Evolutionary conservation across 2,329 filamentous ascomycete species (phyloP), one percentile per base, ranked within the genome.

Genomic region (Sarocladiaceae sp.): DNA sequence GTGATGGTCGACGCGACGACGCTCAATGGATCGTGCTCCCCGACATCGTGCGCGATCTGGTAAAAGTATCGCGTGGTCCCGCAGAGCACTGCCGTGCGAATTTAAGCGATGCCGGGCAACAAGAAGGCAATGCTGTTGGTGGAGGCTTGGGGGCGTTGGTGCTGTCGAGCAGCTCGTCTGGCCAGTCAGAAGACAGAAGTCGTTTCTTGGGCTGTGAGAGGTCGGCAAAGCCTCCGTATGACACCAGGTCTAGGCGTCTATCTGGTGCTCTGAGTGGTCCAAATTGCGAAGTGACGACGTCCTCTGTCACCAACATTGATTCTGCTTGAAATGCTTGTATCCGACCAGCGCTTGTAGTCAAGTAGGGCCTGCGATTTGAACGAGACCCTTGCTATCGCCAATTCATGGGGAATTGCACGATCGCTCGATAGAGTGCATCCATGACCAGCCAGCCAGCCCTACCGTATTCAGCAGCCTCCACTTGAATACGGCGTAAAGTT

Each of bases 171-270:
- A 28, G 4, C 10, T 15, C 12, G 26, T 4, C n/a, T 11, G 18
- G 44, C 44, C 44, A 48, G 44, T 48, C 44, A 48, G 26, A 48
- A n/a, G 13, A n/a, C 44, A 22, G 28, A 48, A 33, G 17, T 10
- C 26, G 44, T 48, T 33, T 48, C 44, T 48, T 28, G 26, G 17
- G 4, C 28, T 20, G 26, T 48, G 44, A 48, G 44, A 48, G 44
- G 44, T 20, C 23, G 44, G 44, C 5, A n/a, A 22, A 12, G 23
- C 13, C 11, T 11, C 3, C 17, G 26, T 10, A 31, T 4, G 28
- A 28, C 26, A 33, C 26, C 15, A 22, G 15, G 17, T 5, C 18
- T 4, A n/a, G 26, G 44, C 44, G 44, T 33, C 15, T 31, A 48
- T 48, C 10, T n/a, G 13, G 3, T 7, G 12, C 26, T 26, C n/a